phyloP scores from a whole-genome alignment of 2,329 filamentous ascomycete genomes.

The Sporothrix brasiliensis region DNA sequence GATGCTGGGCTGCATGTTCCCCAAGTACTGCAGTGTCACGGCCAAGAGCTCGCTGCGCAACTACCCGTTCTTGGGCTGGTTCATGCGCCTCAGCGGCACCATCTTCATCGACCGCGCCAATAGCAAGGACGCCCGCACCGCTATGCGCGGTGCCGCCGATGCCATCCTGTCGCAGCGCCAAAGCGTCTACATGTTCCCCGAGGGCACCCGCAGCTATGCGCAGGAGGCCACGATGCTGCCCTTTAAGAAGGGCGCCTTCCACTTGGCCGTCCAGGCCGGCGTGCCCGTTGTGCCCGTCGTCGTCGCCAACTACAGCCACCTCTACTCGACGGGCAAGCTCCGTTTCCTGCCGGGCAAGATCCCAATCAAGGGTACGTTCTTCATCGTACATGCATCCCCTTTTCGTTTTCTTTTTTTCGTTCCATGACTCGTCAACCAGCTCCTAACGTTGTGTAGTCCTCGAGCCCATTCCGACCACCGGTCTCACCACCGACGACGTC shows the following conservation, averaged over 20 bases:
- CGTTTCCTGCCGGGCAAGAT: conserved; percentile 71
- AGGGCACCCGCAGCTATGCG: conserved; percentile 90
- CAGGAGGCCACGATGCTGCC: conserved; percentile 78
- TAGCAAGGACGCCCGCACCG: conserved; percentile 75
- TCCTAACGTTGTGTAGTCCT: conserved; percentile 59
- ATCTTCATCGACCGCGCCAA: conserved; percentile 96
- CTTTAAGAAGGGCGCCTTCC: conserved; percentile 99
- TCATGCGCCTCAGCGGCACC: conserved; percentile 83
- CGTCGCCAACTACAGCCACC: conserved; percentile 75
- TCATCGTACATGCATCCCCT: not conserved
- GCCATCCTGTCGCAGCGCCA: conserved; percentile 75
- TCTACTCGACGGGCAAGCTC: conserved; percentile 65
- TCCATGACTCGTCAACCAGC: not conserved
- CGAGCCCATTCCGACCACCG: conserved; percentile 75
- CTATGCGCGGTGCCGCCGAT: conserved; percentile 79
- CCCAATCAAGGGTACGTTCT: conserved; percentile 68
- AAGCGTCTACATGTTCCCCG: conserved; percentile 84
- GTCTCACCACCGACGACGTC: conserved; percentile 74
- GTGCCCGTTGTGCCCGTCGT: conserved; percentile 90
- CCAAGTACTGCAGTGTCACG: conserved; percentile 87
- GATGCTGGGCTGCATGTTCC: conserved; percentile 87
- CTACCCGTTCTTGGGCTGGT: conserved; percentile 89
- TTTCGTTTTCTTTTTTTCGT: not conserved
- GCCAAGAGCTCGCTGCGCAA: conserved; percentile 83
- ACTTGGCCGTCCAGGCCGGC: conserved; percentile 89